Conservation (phyloP, 306 rosid species). For the Rosa chinensis region DNA sequence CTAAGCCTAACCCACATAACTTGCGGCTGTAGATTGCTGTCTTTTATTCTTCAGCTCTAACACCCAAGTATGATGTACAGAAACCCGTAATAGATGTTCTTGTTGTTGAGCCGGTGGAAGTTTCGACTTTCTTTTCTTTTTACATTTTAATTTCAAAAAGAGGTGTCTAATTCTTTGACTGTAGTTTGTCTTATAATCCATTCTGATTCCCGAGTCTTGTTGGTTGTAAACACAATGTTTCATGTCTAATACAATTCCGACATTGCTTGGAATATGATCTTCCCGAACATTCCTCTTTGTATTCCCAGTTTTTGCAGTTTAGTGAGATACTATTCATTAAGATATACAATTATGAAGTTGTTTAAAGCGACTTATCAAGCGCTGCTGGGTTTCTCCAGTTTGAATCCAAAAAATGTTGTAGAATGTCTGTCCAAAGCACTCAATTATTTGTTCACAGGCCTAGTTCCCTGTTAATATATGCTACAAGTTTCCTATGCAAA, state of each 20-base stretch:
- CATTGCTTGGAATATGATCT: constrained; percentile 40
- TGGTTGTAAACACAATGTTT: constrained; percentile 32
- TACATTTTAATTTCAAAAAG: not conserved
- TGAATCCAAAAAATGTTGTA: not conserved
- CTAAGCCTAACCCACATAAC: constrained; percentile 64
- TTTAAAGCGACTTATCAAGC: not conserved
- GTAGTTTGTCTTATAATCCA: constrained; percentile 38
- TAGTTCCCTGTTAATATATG: not conserved
- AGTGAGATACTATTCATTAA: not conserved
- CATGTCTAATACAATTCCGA: constrained; percentile 35
- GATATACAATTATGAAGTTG: not conserved
- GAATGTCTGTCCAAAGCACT: not conserved
- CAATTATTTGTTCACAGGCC: not conserved
- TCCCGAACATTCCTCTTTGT: constrained; percentile 22
- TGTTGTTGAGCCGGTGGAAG: constrained; percentile 42
- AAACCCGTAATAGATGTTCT: constrained; percentile 42
- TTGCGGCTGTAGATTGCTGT: constrained; percentile 50
- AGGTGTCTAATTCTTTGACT: constrained; percentile 34
- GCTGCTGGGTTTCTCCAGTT: not conserved
- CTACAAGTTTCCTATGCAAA: not conserved
- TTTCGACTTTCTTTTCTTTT: not conserved
- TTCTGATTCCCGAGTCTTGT: constrained; percentile 33
- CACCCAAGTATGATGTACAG: constrained; percentile 72
- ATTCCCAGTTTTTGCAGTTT: not conserved
- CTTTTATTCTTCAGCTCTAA: constrained; percentile 61